Conservation (phyloP, 1,284 basidiomycete species). For the Rhizoctonia solani region DNA sequence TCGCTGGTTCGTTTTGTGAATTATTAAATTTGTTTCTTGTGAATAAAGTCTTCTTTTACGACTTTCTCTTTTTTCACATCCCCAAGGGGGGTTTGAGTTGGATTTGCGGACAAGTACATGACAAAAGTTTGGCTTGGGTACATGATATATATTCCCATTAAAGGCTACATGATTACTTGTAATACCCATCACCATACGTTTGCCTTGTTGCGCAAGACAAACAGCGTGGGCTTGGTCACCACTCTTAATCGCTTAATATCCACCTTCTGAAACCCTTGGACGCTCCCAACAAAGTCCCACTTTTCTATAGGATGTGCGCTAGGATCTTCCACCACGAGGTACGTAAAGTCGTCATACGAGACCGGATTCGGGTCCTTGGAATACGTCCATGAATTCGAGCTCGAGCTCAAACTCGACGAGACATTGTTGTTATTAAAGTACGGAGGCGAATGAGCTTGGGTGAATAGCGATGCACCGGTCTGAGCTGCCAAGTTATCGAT, state of each 20-base stretch:
- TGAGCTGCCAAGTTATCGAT: conserved; percentile 84
- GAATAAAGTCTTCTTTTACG: no score
- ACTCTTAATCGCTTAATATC: not conserved
- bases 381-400: conserved; percentile 13
- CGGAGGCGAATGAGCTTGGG: conserved; percentile 68
- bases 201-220: conserved; percentile 21
- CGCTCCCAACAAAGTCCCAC: conserved; percentile 4
- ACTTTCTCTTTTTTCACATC: no score
- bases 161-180: not conserved
- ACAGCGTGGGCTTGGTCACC: conserved; percentile 19
- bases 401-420: conserved; percentile 39
- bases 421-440: no score
- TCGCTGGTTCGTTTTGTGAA: not conserved
- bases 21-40: no score
- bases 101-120: no score
- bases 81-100: no score
- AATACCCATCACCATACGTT: not conserved
- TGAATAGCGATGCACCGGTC: conserved; percentile 89
- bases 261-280: conserved; percentile 13
- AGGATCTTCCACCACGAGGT: conserved; percentile 18
- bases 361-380: conserved; percentile 21
- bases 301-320: not conserved
- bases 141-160: not conserved
- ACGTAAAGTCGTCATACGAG: conserved; percentile 4
- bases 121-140: not conserved